Base-by-base conservation (phyloP, 768 basidiomycete species). In the Dioszegia hungarica region DNA sequence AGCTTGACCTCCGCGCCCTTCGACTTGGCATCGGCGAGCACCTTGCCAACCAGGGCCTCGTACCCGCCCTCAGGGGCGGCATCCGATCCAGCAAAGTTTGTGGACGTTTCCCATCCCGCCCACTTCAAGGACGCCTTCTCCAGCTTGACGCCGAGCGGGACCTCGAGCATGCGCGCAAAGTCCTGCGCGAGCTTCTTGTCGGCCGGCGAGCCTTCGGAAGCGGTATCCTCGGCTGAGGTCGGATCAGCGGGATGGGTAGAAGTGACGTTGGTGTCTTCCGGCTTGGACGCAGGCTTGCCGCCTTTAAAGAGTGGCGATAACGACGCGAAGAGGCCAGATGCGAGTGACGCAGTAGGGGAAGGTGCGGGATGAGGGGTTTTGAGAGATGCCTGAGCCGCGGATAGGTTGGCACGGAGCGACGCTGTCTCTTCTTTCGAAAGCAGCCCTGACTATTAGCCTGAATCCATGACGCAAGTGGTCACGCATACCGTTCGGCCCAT, bases 21-120 rank as follows among this genome's bases (percentile, higher is more conserved):
- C 2, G 50, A 36, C n/a, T 65, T 53, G 8, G 64, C 57, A 8
- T 58, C 56, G 0, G 57, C 52, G 8, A 67, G 31, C n/a, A 75
- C 65, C 38, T 62, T 64, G 5, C 50, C 43, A 12, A 75, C 62
- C 33, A 75, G 39, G 2, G 59, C 40, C 56, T 70, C 64, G 37
- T 73, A 75, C n/a, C 74, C 74, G 1, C 72, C 72, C 50, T 70
- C 63, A 17, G 72, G 70, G 12, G 68, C 72, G 3, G 74, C 74
- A 39, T 75, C 74, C 1, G 72, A 72, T 0, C 74, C 74, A 38
- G 66, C 70, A 45, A 68, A 72, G 25, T 57, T 58, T 25, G 70
- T 67, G 15, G 65, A 59, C 10, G 60, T 61, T 54, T 75, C 74
- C 66, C 72, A 75, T 31, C 74, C 74, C 36, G 70, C 57, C 72